Conservation (phyloP, 345 rosid genomes). For the Eucalyptus erythrocorys region DNA sequence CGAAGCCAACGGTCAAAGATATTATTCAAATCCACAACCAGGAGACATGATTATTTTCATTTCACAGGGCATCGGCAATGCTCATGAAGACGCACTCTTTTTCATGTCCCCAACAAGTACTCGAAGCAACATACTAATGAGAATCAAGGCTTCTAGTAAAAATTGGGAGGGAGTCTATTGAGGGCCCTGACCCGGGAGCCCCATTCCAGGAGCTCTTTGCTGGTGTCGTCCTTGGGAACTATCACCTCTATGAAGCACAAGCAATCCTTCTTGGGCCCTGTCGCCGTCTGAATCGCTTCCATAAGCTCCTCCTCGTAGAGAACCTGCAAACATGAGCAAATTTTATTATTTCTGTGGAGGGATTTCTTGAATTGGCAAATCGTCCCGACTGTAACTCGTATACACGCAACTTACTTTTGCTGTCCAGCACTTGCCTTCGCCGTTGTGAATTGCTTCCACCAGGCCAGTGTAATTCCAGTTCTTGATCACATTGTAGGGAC, state of each 20-base stretch:
- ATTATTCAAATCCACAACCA: neutral
- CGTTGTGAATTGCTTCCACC: slow-evolving; percentile 3
- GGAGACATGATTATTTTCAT: neutral
- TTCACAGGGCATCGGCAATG: neutral
- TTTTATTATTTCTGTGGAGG: neutral
- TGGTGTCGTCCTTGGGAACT: slow-evolving; percentile 66
- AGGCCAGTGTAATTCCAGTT: slow-evolving; percentile 78
- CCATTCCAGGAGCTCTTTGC: slow-evolving; percentile 54
- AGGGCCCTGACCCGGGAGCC: slow-evolving; percentile 71
- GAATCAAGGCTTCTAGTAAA: slow-evolving; percentile 16
- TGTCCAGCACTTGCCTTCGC: slow-evolving; percentile 77
- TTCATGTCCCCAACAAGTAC: neutral
- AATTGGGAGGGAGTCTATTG: slow-evolving; percentile 67
- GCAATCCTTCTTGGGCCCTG: neutral
- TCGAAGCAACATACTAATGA: neutral
- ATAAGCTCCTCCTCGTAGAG: slow-evolving; percentile 47
- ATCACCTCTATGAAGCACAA: slow-evolving; percentile 73
- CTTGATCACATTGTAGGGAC: slow-evolving; percentile 79
- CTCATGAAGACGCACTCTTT: neutral
- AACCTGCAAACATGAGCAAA: slow-evolving; percentile 18
- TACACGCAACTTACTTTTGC: slow-evolving; percentile 28
- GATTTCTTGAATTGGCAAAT: neutral
- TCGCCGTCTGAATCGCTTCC: slow-evolving; percentile 26
- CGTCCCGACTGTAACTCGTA: neutral
- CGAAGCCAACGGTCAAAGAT: no score